A percentile compares a stretch with the other conserved stretches of the same genome.
Conservation (phyloP, 1,284 basidiomycete species). For the Papiliotrema flavescens region DNA sequence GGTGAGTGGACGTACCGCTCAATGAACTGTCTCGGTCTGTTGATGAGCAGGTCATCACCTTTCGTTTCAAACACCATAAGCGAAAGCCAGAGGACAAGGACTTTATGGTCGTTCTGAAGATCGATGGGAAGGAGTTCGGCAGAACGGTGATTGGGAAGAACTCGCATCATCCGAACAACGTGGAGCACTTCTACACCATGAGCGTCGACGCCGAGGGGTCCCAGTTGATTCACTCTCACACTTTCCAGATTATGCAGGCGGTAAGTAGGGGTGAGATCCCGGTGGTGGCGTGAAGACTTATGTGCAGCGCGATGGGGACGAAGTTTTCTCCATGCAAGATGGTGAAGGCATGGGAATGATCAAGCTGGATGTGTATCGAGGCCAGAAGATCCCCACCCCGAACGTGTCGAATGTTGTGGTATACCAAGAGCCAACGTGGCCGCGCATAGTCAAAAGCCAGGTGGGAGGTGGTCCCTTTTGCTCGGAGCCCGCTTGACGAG, state of each 20-base stretch:
- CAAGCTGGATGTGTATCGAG: background rate
- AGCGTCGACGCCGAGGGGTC: background rate
- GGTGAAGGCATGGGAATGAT: background rate
- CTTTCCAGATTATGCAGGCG: background rate
- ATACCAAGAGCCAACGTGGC: background rate
- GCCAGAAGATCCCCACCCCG: background rate
- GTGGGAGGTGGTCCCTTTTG: background rate
- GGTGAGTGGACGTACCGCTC: background rate
- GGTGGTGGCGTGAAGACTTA: background rate
- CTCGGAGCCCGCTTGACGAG: background rate
- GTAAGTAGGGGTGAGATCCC: too few species aligned
- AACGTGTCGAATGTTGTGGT: background rate
- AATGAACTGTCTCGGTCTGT: background rate
- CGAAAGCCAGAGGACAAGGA: background rate
- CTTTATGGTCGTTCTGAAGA: background rate
- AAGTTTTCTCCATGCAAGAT: background rate
- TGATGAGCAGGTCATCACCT: background rate
- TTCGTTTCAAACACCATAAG: background rate
- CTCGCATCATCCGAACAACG: background rate
- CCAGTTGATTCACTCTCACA: background rate
- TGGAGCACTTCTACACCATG: background rate
- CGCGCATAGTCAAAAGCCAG: background rate
- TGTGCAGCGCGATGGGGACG: background rate
- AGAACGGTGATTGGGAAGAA: background rate
- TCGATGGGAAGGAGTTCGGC: background rate